Evolutionary conservation across 805 yeast species (phyloP).

Genomic region (Hanseniaspora meyeri): DNA sequence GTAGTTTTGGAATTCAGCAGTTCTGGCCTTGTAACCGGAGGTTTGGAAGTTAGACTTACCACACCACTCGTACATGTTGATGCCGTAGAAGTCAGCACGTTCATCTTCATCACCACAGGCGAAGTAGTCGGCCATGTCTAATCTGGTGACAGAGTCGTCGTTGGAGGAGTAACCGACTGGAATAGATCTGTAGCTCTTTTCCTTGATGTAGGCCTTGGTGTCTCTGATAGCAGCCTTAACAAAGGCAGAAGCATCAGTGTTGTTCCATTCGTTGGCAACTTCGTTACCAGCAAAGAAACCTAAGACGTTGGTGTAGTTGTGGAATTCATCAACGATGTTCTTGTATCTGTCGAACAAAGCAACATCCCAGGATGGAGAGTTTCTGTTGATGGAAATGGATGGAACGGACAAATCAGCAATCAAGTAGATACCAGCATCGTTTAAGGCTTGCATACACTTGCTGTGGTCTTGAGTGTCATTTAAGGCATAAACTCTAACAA

Average conservation of each 20-base stretch:
- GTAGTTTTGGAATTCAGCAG: slow-evolving; percentile 50
- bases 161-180: slow-evolving; percentile 78
- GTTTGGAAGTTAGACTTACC: slow-evolving; percentile 44
- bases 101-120: slow-evolving; percentile 57
- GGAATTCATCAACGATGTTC: slow-evolving; percentile 54
- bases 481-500: slow-evolving; percentile 64
- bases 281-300: slow-evolving; percentile 85
- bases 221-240: slow-evolving; percentile 79
- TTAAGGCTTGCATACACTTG: slow-evolving; percentile 52
- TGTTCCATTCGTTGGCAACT: slow-evolving; percentile 54
- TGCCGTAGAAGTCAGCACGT: slow-evolving; percentile 72
- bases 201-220: slow-evolving; percentile 52
- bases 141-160: slow-evolving; percentile 59
- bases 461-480: slow-evolving; percentile 53
- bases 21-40: slow-evolving; percentile 59
- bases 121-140: slow-evolving; percentile 58
- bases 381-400: slow-evolving; percentile 47
- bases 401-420: slow-evolving; percentile 73
- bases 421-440: slow-evolving; percentile 67
- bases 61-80: slow-evolving; percentile 86
- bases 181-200: slow-evolving; percentile 49
- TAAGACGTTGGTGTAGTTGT: slow-evolving; percentile 55
- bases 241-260: slow-evolving; percentile 66
- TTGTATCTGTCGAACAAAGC: slow-evolving; percentile 57
- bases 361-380: slow-evolving; percentile 49